These are phyloP conservation scores for Lentinus tigrinus DNA, from an alignment of 768 basidiomycete genomes.

Conservation along the genomic window DNA sequence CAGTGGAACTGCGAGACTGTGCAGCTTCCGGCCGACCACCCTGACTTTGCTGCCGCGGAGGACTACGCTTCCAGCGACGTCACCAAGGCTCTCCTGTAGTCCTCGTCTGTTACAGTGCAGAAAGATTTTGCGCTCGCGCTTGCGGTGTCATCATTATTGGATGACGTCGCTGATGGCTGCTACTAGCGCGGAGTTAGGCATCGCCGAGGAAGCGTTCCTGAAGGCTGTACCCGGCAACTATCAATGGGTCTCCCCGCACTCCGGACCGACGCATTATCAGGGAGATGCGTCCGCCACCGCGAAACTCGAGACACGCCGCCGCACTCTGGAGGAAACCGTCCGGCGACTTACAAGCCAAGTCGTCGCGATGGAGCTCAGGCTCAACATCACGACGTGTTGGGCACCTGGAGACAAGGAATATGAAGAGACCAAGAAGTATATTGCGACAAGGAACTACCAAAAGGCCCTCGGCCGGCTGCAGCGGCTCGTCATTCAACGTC, in stretches of 20 bases:
- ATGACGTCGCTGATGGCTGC: no score
- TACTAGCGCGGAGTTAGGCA: no score
- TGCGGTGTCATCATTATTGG: no score
- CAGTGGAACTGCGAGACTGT: slow-evolving; percentile 63
- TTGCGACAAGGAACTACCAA: slow-evolving; percentile 25
- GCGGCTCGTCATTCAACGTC: slow-evolving; percentile 33
- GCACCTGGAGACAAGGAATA: slow-evolving; percentile 26
- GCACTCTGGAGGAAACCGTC: slow-evolving; percentile 18
- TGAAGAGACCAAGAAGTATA: slow-evolving; percentile 12
- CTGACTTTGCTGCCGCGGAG: slow-evolving; percentile 24
- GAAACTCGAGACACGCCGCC: slow-evolving; percentile 26
- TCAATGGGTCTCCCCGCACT: background rate
- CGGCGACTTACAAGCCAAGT: slow-evolving; percentile 21
- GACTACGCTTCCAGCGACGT: slow-evolving; percentile 33
- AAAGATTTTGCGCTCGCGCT: no score
- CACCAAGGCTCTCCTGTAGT: slow-evolving; percentile 64
- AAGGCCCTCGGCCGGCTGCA: slow-evolving; percentile 33
- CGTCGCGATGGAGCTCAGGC: slow-evolving; percentile 19
- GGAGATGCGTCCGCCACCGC: slow-evolving; percentile 19
- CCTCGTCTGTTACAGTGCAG: no score
- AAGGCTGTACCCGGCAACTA: background rate
- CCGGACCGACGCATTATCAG: background rate
- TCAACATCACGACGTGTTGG: slow-evolving; percentile 23
- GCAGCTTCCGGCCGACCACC: slow-evolving; percentile 34
- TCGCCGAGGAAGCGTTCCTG: no score